Base-by-base conservation (phyloP, 805 yeast genomes). In the Lipomyces spencermartinsiae region DNA sequence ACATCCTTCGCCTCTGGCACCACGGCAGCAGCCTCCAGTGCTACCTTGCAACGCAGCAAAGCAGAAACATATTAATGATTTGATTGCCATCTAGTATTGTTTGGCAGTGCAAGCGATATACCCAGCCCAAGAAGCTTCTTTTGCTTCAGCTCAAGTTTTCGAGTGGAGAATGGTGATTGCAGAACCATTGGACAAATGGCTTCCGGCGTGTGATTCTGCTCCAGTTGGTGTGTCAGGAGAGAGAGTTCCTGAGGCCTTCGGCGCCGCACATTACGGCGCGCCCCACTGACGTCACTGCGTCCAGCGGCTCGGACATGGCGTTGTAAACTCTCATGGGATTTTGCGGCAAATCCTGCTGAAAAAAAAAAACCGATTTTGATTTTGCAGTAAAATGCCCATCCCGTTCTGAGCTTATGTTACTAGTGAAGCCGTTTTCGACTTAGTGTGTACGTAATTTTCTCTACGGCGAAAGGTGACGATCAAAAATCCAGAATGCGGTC, bases 31-130 rank as follows among this genome's bases (percentile, higher is more conserved):
- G 55, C 31, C 55, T 51, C 55, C 55, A 51, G n/a, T 25, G 55
- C 31, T 51, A 12, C 2, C 55, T 19, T 51, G 55, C 55, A 16
- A 19, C 55, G 31, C 22, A 46, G 53, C 53, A 46, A 46, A 16
- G 53, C 53, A 46, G 53, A 49, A 49, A 49, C 25, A 49, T 2
- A 49, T 49, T 49, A 31, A 51, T 51, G 56, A 22, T 22, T 51
- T 19, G 56, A 51, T 51, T 51, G 56, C 33, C 56, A 51, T 51
- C 56, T 51, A 51, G 56, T 51, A 22, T 51, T 51, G 31, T 51
- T 51, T 19, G 56, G 56, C 29, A 19, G 29, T 19, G 33, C 56
- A 29, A 51, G 33, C 33, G 14, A 1, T 14, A 16, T 39, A 2
- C n/a, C 49, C 4, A 2, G 12, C 3, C n/a, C 56, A 51, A 51